A percentile compares a stretch with the other conserved stretches of the same genome.
These are phyloP conservation scores for Macadamia tetraphylla DNA, from an alignment of 164 flowering plant genomes.

Conservation along the genomic window DNA sequence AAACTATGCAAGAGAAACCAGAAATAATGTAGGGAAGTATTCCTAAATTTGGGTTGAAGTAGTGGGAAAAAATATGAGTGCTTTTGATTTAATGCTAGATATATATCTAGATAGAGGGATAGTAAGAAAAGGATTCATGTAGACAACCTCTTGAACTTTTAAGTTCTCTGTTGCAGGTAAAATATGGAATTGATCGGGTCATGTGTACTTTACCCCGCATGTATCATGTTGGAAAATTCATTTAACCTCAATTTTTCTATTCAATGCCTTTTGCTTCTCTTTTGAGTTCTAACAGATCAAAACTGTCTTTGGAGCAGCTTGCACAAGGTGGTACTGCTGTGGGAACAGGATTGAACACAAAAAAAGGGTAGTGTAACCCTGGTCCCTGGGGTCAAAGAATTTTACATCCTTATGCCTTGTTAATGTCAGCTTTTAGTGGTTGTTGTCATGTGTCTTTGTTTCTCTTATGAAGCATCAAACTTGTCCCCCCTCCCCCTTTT, in stretches of 20 bases:
- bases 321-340: constrained; percentile 99
- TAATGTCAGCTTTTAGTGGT: neutral
- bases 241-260: neutral
- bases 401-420: neutral
- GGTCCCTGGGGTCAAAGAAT: neutral
- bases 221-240: constrained; percentile 62
- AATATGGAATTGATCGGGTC: constrained; percentile 84
- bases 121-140: too few relatives aligned
- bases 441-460: neutral
- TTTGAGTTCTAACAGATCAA: constrained; percentile 18
- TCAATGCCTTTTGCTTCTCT: constrained; percentile 1
- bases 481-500: too few relatives aligned
- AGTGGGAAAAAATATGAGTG: neutral
- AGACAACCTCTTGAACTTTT: neutral
- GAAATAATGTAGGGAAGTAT: neutral
- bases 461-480: neutral
- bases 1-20: neutral
- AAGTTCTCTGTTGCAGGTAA: constrained; percentile 52
- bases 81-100: too few relatives aligned
- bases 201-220: constrained; percentile 73
- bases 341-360: constrained; percentile 95
- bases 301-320: constrained; percentile 51
- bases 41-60: too few relatives aligned
- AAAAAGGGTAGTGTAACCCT: constrained; percentile 66
- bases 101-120: too few relatives aligned